A percentile compares a stretch with the other conserved stretches of the same genome.
phyloP scores from a whole-genome alignment of 805 yeast species.

The Ogataea trehalophila region DNA sequence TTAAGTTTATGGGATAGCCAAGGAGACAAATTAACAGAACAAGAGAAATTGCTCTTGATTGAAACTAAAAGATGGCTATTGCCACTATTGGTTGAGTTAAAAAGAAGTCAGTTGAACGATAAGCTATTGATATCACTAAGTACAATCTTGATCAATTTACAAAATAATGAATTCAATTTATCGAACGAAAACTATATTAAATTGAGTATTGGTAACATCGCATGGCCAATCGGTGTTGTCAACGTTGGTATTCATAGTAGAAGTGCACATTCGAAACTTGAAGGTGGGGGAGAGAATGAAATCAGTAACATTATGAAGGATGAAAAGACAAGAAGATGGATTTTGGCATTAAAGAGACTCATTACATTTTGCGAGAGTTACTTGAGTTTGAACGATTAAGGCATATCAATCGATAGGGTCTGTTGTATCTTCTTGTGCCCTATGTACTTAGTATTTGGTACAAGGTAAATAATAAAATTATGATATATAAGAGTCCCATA shows the following conservation, averaged over 20 bases:
- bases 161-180: constrained; percentile 40
- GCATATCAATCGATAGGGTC: no score
- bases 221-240: constrained; percentile 88
- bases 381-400: background rate
- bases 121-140: constrained; percentile 50
- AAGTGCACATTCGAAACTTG: constrained; percentile 54
- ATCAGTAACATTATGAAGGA: constrained; percentile 74
- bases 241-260: constrained; percentile 78
- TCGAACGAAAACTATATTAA: constrained; percentile 71
- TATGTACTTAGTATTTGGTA: no score
- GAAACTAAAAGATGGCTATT: constrained; percentile 48
- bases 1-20: constrained; percentile 35
- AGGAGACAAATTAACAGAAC: constrained; percentile 7
- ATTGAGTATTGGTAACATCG: constrained; percentile 79
- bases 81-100: constrained; percentile 50
- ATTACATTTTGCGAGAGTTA: constrained; percentile 47
- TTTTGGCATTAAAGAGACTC: constrained; percentile 66
- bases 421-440: no score
- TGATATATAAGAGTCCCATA: no score
- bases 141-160: constrained; percentile 59
- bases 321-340: constrained; percentile 72
- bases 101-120: constrained; percentile 34
- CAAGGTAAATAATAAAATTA: no score
- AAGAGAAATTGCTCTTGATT: constrained; percentile 25
- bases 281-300: constrained; percentile 25